Evolutionary conservation across 73 alveolate genomes (phyloP).

Genomic region (Tetrahymena elliotti): DNA sequence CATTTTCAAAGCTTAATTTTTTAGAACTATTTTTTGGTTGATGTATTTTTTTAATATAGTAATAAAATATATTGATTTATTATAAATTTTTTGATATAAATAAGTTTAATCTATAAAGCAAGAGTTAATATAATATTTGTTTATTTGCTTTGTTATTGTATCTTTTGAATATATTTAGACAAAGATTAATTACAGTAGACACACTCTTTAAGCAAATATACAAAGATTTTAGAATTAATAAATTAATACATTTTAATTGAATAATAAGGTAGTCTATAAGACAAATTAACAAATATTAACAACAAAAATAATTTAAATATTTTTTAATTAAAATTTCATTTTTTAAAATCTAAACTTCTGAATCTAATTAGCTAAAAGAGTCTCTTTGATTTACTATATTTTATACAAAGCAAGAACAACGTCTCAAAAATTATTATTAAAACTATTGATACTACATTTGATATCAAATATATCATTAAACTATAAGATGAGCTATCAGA

Average conservation of each 20-base stretch:
- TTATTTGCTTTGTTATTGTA: not conserved
- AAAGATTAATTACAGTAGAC: not conserved
- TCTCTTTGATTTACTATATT: not conserved
- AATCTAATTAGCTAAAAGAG: not conserved
- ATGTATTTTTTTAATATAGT: too few relatives aligned
- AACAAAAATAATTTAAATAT: too few relatives aligned
- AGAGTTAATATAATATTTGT: not conserved
- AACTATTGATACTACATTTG: not conserved
- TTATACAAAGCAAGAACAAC: not conserved
- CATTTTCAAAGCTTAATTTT: not conserved
- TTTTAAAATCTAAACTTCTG: not conserved
- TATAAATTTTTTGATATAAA: too few relatives aligned
- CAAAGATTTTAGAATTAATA: not conserved
- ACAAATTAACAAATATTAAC: too few relatives aligned
- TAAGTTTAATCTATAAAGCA: not conserved
- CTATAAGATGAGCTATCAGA: not conserved
- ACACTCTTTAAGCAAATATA: not conserved
- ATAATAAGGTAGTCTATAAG: too few relatives aligned
- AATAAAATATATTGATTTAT: not conserved
- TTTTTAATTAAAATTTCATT: not conserved
- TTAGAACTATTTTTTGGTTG: too few relatives aligned
- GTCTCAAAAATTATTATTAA: not conserved
- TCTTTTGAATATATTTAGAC: not conserved
- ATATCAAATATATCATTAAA: too few relatives aligned
- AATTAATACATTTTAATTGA: too few relatives aligned